These are phyloP conservation scores for Solanum lycopersicoides DNA, from an alignment of 257 asterid genomes.

Conservation along the genomic window DNA sequence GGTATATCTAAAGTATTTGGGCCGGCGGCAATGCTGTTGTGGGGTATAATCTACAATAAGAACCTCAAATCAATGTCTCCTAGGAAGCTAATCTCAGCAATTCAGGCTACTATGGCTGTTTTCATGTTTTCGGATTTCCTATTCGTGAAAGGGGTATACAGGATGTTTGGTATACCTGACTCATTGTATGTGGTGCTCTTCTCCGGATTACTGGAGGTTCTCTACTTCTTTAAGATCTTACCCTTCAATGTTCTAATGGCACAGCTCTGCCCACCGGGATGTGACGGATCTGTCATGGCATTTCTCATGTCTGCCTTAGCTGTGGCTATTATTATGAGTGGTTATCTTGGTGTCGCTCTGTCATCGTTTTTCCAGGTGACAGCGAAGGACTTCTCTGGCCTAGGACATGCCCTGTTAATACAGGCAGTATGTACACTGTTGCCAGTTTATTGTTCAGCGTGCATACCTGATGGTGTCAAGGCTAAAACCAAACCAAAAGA, in stretches of 20 bases:
- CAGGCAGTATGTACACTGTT: slow-evolving; percentile 68
- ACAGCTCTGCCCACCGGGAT: slow-evolving; percentile 83
- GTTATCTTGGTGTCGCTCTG: slow-evolving; percentile 78
- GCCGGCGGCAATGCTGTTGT: slow-evolving; percentile 80
- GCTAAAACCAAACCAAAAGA: slow-evolving; percentile 30
- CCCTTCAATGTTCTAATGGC: slow-evolving; percentile 82
- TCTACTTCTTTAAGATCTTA: slow-evolving; percentile 69
- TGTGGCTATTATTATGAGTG: slow-evolving; percentile 65
- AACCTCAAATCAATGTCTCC: slow-evolving; percentile 61
- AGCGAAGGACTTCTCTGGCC: slow-evolving; percentile 65
- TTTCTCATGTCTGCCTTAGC: slow-evolving; percentile 82
- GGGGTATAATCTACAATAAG: slow-evolving; percentile 68
- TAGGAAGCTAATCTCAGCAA: slow-evolving; percentile 52
- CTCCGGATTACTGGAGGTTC: slow-evolving; percentile 79
- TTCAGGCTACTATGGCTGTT: slow-evolving; percentile 53
- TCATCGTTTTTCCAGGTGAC: slow-evolving; percentile 49
- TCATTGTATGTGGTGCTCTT: slow-evolving; percentile 51
- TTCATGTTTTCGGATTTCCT: slow-evolving; percentile 64
- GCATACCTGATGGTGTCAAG: slow-evolving; percentile 48
- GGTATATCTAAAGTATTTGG: slow-evolving; percentile 92
- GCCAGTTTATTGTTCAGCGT: slow-evolving; percentile 61
- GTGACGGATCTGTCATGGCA: slow-evolving; percentile 95
- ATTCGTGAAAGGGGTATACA: slow-evolving; percentile 71
- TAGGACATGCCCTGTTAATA: slow-evolving; percentile 47
- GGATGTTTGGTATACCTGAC: slow-evolving; percentile 60